These are phyloP conservation scores for Hymenoscyphus scutula DNA, from an alignment of 2,329 filamentous ascomycete species.

Conservation along the genomic window DNA sequence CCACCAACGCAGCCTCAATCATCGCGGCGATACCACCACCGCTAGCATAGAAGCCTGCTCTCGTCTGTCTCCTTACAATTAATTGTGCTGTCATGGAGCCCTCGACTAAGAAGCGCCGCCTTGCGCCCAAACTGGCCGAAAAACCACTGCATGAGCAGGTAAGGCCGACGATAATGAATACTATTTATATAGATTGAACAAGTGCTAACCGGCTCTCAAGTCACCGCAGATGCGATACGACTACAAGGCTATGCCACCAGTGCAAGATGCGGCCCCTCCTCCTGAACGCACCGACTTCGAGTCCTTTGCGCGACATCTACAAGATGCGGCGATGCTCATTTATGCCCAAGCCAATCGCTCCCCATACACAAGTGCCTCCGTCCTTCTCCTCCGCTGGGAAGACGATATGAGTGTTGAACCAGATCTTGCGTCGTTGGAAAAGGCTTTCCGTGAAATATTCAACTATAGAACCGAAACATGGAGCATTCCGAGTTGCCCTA, in stretches of 20 bases:
- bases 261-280: slow-evolving; percentile 33
- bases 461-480: slow-evolving; percentile 60
- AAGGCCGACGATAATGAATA: slow-evolving; percentile 15
- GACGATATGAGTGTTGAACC: slow-evolving; percentile 54
- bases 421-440: slow-evolving; percentile 55
- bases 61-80: slow-evolving; percentile 17
- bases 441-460: slow-evolving; percentile 58
- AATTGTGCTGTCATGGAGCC: slow-evolving; percentile 33
- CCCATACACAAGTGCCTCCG: slow-evolving; percentile 57
- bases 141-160: slow-evolving; percentile 36
- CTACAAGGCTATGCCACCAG: slow-evolving; percentile 33
- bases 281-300: slow-evolving; percentile 54
- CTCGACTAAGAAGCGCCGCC: slow-evolving; percentile 37
- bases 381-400: slow-evolving; percentile 61
- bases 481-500: slow-evolving; percentile 58
- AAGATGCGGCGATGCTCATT: slow-evolving; percentile 67
- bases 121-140: slow-evolving; percentile 37
- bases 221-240: slow-evolving; percentile 33
- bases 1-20: slow-evolving; percentile 22
- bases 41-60: slow-evolving; percentile 6
- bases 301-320: slow-evolving; percentile 63
- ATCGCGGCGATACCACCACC: slow-evolving; percentile 20
- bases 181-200: not conserved
- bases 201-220: slow-evolving; percentile 23
- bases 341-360: slow-evolving; percentile 59